Percentiles rank a stretch among this genome's conserved stretches.
Evolutionary conservation across 106 monocot species (phyloP).

Genomic region (Acanthochlamys bracteata): DNA sequence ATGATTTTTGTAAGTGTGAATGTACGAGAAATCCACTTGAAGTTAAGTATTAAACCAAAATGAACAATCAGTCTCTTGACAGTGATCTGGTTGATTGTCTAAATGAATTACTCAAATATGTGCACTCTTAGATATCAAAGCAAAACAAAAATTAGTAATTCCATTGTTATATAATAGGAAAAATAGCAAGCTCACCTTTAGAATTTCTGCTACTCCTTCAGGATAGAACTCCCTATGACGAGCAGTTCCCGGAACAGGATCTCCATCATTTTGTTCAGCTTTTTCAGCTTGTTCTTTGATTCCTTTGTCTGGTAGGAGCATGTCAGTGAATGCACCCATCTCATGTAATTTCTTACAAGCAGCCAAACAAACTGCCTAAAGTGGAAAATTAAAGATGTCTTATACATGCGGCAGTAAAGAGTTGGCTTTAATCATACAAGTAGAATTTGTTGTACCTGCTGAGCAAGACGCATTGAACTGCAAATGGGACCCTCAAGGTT

Average conservation of each 20-base stretch:
- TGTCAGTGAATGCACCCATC: constrained; percentile 98
- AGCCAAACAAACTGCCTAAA: constrained; percentile 93
- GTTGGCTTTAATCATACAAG: neutral
- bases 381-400: neutral
- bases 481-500: constrained; percentile 91
- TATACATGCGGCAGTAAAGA: neutral
- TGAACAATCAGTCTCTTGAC: no score
- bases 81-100: no score
- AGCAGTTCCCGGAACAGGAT: constrained; percentile 83
- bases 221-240: constrained; percentile 97
- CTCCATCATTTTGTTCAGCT: constrained; percentile 60
- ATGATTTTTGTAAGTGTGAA: no score
- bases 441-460: constrained; percentile 41
- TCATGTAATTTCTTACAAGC: constrained; percentile 99
- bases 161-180: no score
- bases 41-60: no score
- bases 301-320: constrained; percentile 95
- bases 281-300: constrained; percentile 72
- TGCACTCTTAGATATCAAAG: no score
- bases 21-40: no score
- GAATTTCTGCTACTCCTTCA: constrained; percentile 86
- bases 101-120: no score
- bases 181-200: constrained; percentile 47
- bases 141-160: no score
- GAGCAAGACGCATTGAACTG: constrained; percentile 88